Base-by-base conservation (phyloP, 2,329 filamentous ascomycete species). In the Daldinia sp. region DNA sequence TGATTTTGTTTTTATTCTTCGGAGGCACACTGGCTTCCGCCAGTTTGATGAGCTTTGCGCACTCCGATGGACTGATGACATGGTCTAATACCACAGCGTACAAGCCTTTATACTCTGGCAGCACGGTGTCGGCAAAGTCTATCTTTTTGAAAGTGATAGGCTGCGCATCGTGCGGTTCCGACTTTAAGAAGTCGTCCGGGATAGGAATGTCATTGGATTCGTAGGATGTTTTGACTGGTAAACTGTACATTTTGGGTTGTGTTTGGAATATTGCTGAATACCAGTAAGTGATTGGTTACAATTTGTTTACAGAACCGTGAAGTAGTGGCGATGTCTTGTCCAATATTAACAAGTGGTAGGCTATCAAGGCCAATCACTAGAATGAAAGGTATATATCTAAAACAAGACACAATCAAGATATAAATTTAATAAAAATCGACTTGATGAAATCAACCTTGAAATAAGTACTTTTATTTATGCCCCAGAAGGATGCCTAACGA, bases 41-140 rank as follows among this genome's bases (percentile, higher is more conserved):
- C 4, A 86, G 76, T 9, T 61, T 21, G 3, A 85, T 65, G 0
- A 92, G 79, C 29, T 81, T 71, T 0, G 76, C 72, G 75, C 91
- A 94, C 78, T 94, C 91, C 7, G 77, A 73, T n/a, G 81, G 77
- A 10, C 81, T 85, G 58, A 91, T 73, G n/a, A 87, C 83, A 63
- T 87, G 80, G 73, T 92, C 88, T 3, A 92, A 79, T 0, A 91
- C 77, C 6, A 85, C 82, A 4, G 89, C 89, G 73, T 87, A 88
- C 13, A 76, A 70, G 29, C 78, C 77, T 21, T 79, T 75, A 76
- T 87, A 87, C 66, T 85, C 79, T 1, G 82, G 82, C 2, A 91
- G 72, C 0, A 70, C 66, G 15, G 80, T 82, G 45, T 77, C 70
- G 7, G 73, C 67, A 71, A 88, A 90, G 74, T 90, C 78, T 70